Evolutionary conservation across 345 rosid genomes (phyloP).

Genomic region (Eucalyptus brandiana): DNA sequence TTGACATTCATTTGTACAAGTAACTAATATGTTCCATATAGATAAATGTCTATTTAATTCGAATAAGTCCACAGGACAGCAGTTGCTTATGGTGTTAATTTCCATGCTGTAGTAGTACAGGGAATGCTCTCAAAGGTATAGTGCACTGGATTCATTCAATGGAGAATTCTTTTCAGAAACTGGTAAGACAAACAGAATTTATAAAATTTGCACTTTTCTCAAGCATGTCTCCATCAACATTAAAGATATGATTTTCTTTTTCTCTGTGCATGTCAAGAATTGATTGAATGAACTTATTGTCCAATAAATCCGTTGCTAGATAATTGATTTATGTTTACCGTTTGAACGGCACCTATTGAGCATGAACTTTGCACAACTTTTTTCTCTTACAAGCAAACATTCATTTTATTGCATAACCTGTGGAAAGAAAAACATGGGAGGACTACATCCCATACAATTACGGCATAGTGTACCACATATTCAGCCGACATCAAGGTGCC

Average conservation of each 20-base stretch:
- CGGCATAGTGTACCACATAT: no score
- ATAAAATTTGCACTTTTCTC: neutral
- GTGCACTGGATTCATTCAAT: accelerated
- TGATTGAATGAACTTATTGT: neutral
- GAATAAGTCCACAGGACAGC: neutral
- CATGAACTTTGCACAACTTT: neutral
- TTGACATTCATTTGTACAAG: neutral
- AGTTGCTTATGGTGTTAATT: neutral
- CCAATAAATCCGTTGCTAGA: neutral
- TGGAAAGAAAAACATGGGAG: no score
- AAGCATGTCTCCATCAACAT: neutral
- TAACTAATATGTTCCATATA: neutral
- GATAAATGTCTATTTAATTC: neutral
- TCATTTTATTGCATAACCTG: no score
- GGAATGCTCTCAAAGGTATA: neutral
- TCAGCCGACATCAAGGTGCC: no score
- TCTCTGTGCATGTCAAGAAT: neutral
- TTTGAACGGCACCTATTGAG: neutral
- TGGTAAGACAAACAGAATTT: neutral
- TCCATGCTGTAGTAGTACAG: neutral
- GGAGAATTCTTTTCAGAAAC: neutral
- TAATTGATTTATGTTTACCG: neutral
- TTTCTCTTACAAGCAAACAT: no score
- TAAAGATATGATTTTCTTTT: no score
- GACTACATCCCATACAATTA: no score